Percentiles rank a stretch among this genome's conserved stretches.
phyloP scores from a whole-genome alignment of 2,329 filamentous ascomycete species.

The Neofusicoccum umdonicola region DNA sequence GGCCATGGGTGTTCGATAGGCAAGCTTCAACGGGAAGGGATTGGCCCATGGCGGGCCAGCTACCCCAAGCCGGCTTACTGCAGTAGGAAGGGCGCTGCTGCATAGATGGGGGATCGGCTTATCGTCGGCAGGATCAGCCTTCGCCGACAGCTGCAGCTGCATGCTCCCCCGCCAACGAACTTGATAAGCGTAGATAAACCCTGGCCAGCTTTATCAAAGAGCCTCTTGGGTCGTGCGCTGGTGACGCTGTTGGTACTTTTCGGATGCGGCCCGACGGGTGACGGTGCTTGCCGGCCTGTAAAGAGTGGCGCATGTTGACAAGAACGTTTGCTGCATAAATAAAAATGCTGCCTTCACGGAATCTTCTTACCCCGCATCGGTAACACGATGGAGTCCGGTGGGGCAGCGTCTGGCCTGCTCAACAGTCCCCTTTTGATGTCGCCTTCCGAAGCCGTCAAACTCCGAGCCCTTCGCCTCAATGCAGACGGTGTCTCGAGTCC shows the following conservation, averaged over 20 bases:
- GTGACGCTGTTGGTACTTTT: not conserved
- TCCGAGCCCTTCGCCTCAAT: not conserved
- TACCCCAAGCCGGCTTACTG: not conserved
- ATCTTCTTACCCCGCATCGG: too few species aligned
- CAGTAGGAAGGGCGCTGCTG: constrained; percentile 5
- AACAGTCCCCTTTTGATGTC: not conserved
- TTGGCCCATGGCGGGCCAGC: not conserved
- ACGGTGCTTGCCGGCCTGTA: not conserved
- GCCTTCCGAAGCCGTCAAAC: not conserved
- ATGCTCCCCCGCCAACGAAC: not conserved
- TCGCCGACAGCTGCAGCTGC: constrained; percentile 2
- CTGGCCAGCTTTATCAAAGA: constrained; percentile 4
- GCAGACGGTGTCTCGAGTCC: too few species aligned
- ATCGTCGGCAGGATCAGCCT: constrained; percentile 1
- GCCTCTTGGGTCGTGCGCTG: not conserved
- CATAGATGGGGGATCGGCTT: constrained; percentile 7
- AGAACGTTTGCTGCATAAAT: too few species aligned
- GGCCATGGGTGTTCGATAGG: not conserved
- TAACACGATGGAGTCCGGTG: too few species aligned
- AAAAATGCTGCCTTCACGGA: too few species aligned
- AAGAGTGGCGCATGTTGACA: too few species aligned
- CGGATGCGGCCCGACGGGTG: not conserved
- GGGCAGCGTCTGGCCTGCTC: too few species aligned
- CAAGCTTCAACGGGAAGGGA: not conserved
- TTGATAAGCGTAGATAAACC: constrained; percentile 13